Base-by-base conservation (phyloP, 2,329 filamentous ascomycete genomes). In the Colletotrichum sp. region DNA sequence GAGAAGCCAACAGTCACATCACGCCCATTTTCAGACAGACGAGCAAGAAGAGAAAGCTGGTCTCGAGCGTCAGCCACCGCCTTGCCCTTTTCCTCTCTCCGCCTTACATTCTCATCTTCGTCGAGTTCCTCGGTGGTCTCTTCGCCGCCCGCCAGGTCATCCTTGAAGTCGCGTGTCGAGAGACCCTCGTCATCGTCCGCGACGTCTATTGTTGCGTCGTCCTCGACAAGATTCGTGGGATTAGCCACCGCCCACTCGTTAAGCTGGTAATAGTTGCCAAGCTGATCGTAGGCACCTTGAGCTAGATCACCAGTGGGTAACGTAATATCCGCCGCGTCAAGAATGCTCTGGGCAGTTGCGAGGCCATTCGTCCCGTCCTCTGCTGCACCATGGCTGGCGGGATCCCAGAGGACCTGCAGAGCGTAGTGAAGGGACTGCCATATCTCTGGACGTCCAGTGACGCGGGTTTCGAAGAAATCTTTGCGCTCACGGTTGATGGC, bases 391-490 rank as follows among this genome's bases (percentile, higher is more conserved):
- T 82, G 80, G 7, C 75, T 77, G 28, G 91, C 88, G 1, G 89
- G 87, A 13, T 89, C 88, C 86, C 93, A 93, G 77, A 98, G 83
- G 8, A 94, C 86, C 76, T 94, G 90, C 21, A 95, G 88, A 0
- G 93, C 94, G 2, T 92, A 87, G 61, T 90, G 90, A 16, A 98
- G 84, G 1, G 94, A 93, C 79, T 92, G 92, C 96, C 96, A 99
- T 30, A 97, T 90, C 83, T 98, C 95, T 6, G 89, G 81, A 6
- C 92, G 90, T 3, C 95, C 95, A 0, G 94, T 94, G 18, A 98
- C 95, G 63, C 95, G 89, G 2, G 96, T 98, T 77, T 98, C 96
- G 84, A 98, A 99, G 88, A 98, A 98, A 77, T 95, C 95, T 65
- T 86, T 86, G 65, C 96, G 91, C 85, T 98, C 95, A 36, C 88